Evolutionary conservation across 2,329 filamentous ascomycete species (phyloP).

Genomic region (Teratosphaeria epicoccoides): DNA sequence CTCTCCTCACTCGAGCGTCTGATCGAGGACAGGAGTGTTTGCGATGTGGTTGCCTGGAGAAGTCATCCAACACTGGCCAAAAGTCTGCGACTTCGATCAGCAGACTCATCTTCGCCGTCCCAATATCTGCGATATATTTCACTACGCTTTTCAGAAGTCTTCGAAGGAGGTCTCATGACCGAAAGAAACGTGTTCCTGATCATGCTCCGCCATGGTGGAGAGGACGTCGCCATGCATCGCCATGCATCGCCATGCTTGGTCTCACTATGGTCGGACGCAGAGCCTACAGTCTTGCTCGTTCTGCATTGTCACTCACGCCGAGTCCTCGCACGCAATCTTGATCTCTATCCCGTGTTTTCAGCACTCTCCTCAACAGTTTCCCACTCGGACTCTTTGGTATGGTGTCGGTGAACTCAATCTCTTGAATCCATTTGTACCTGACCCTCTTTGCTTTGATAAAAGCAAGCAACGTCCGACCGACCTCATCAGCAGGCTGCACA

Average conservation of each 20-base stretch:
- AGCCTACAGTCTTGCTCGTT: slow-evolving; percentile 13
- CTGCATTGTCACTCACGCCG: slow-evolving; percentile 11
- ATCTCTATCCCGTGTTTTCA: slow-evolving; percentile 38
- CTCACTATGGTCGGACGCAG: not conserved
- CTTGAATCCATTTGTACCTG: slow-evolving; percentile 56
- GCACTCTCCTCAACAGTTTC: slow-evolving; percentile 56
- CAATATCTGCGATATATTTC: slow-evolving; percentile 19
- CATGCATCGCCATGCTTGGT: not conserved
- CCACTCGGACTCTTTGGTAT: slow-evolving; percentile 64
- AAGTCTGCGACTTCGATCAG: slow-evolving; percentile 6
- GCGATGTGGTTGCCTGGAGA: slow-evolving; percentile 22
- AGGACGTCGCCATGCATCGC: too few relatives aligned
- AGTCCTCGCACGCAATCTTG: slow-evolving; percentile 18
- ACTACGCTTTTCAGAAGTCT: slow-evolving; percentile 26
- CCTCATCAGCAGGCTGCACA: slow-evolving; percentile 6
- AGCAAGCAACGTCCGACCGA: slow-evolving; percentile 41
- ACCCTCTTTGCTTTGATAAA: slow-evolving; percentile 58
- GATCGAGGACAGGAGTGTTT: slow-evolving; percentile 22
- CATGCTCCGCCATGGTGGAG: too few relatives aligned
- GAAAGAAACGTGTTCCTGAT: not conserved
- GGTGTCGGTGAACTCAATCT: slow-evolving; percentile 51
- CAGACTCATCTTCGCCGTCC: slow-evolving; percentile 17
- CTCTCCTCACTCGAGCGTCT: slow-evolving; percentile 20
- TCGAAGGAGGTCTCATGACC: slow-evolving; percentile 27
- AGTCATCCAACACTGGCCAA: not conserved